Base-by-base conservation (phyloP, 331 rosid genomes). In the Spiraea crenata region DNA sequence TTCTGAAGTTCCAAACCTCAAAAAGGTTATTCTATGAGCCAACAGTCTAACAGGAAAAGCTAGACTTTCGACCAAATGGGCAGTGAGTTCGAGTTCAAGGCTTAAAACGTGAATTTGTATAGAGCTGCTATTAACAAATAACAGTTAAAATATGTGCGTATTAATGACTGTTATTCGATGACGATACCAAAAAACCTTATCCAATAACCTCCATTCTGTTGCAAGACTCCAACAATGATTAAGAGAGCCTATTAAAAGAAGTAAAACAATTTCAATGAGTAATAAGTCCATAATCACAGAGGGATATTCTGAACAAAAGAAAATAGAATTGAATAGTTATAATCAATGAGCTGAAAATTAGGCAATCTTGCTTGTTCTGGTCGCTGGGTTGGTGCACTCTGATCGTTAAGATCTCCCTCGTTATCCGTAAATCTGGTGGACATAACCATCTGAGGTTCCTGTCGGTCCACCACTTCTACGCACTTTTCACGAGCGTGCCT, bases 281-380 rank as follows among this genome's bases (percentile, higher is more conserved):
- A 57, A 57, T 57, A 0, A 57, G 31, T 25, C 4, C 16, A 6
- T 35, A 48, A 49, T 49, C 38, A 57, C 38, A 57, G 19, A 9
- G 14, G 19, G 67, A 60, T 63, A 61, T 48, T 25, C 31, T 48
- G 35, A 45, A 41, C 65, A 7, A 12, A 69, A 55, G 8, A 38
- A 12, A 71, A 19, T 17, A 58, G 31, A 25, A 25, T 46, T 10
- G 57, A 77, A 51, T 66, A 79, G 67, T 76, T 63, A 67, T 66
- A 79, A 71, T 76, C 66, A 67, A 14, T 45, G 15, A 34, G 57
- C 74, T 25, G 31, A 77, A 77, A 71, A 74, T 25, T 61, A 67
- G 83, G 66, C 60, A 73, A 47, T 70, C 64, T 0, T 55, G 81
- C 57, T 77, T 55, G 75, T 41, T 70, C 46, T 61, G 78, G 78